Evolutionary conservation across 1,284 basidiomycete species (phyloP), one percentile per base, ranked within the genome.

Genomic region (Ceratobasidium sp.): DNA sequence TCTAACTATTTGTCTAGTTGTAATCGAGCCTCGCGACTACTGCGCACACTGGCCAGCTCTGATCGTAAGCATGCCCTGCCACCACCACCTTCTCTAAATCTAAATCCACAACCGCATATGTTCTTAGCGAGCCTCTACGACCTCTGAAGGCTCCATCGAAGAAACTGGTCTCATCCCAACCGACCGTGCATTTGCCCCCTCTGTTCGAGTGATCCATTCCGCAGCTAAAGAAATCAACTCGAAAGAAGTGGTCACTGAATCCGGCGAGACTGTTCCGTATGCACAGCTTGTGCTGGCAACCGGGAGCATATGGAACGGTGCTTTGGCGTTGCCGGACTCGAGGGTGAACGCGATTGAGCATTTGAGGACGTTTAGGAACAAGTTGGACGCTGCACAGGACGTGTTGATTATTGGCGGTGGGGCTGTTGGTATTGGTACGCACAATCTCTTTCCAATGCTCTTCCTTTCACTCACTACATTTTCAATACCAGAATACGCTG

Each of bases 391-490:
- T 1, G 86, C 88, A 0, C 81, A 82, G 32, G 83, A 85, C 75
- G 82, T 89, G 70, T 83, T 87, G 7, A 79, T 91, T 47, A 86
- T 83, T 3, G 90, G 89, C 38, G 89, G 87, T 46, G 90, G 90
- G 32, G 82, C 89, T 3, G 85, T 90, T 35, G 88, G 87, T 13
- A 79, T 86, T 59, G 90, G 89, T 89, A 73, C 73, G 84, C 26
- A 82, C 35, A 38, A 11, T 4, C 35, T 77, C 21, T 28, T 11
- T 38, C 11, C 35, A 11, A 38, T 23, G 8, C 13, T 62, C 6
- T 55, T 21, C 28, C 59, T 46, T 11, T 23, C 4, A 73, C 59
- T 75, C 38, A 47, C 32, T 43, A 41, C 57, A 26, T n/a, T 35
- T 47, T 43, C 38, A 9, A 16, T 21, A 41, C 13, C 35, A 74